A percentile compares a stretch with the other conserved stretches of the same genome.
Evolutionary conservation across 2,329 filamentous ascomycete genomes (phyloP).

Genomic region (Paecilomyces niveus): DNA sequence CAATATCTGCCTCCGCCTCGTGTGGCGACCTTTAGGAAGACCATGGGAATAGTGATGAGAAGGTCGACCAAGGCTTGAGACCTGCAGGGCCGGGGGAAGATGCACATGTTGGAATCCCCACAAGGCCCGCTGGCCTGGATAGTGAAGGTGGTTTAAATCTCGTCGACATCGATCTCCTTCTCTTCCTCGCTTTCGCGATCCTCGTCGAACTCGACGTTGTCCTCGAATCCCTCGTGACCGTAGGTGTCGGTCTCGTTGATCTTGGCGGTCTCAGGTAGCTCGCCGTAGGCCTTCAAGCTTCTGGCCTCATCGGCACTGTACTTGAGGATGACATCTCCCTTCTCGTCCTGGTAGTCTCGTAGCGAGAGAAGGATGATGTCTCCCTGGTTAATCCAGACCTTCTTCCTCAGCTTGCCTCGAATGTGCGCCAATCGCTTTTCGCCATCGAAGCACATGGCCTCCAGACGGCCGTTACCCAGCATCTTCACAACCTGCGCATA

Average conservation of each 20-base stretch:
- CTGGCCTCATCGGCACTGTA: conserved; percentile 94
- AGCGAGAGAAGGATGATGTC: conserved; percentile 86
- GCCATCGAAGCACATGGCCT: conserved; percentile 93
- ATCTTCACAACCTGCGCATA: conserved; percentile 90
- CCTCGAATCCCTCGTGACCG: conserved; percentile 84
- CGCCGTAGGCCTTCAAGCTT: conserved; percentile 91
- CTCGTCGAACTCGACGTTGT: conserved; percentile 99
- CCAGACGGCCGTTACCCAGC: conserved; percentile 89
- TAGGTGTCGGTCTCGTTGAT: conserved; percentile 98
- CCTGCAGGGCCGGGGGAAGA: conserved; percentile 9
- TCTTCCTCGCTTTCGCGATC: conserved; percentile 63
- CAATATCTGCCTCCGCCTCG: background rate
- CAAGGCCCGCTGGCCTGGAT: conserved; percentile 24
- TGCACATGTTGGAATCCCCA: conserved; percentile 17
- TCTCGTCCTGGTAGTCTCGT: conserved; percentile 89
- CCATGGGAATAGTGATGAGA: background rate
- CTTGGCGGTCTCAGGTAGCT: conserved; percentile 94
- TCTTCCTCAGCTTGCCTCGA: conserved; percentile 96
- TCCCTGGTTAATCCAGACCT: conserved; percentile 99
- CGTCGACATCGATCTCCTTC: conserved; percentile 90
- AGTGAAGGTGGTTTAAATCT: conserved; percentile 59
- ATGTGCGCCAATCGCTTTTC: conserved; percentile 77
- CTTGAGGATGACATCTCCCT: conserved; percentile 89
- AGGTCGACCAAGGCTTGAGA: background rate
- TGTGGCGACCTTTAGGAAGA: background rate